Evolutionary conservation across 306 rosid species (phyloP), one percentile per base, ranked within the genome.

Genomic region (Aeschynomene evenia): DNA sequence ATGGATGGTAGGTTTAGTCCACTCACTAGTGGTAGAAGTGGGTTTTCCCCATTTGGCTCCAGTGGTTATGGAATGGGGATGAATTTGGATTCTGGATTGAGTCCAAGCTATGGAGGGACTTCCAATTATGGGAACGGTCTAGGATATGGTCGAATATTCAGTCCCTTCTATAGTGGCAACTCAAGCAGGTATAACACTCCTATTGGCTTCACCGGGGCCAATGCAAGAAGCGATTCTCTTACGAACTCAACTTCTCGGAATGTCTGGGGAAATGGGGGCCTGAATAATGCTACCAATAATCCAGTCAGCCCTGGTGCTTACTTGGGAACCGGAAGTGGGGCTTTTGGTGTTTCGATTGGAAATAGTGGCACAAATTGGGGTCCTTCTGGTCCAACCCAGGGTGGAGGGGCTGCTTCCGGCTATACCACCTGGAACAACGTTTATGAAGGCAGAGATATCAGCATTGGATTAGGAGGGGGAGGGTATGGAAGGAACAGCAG

Each of bases 1-100:
- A 79, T 83, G 86, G 98, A 91, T 77, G 88, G 91, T 52, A 85
- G 98, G 84, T 86, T 87, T 83, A 84, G 75, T 77, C 89, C 91
- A 39, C 76, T 85, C 59, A 21, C 87, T 48, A 80, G 72, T 51
- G 72, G 84, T 73, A 89, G 98, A 78, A 83, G 80, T 14, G 85
- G 85, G 15, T 60, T 89, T 70, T 80, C 85, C 68, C 89, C 85
- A 54, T 81, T 85, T 78, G 88, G 91, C 73, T 67, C 81, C 15
- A 56, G 75, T 69, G 83, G 78, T 72, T 89, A 82, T 79, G 94
- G 96, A 65, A 72, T 87, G 74, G 86, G 98, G 71, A 20, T 84
- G 84, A 89, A 84, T 83, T 53, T 87, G 68, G 95, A 87, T 70
- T 89, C 85, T 36, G 92, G 90, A 34, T 63, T 84, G 82, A 87